Conservation (phyloP, 2,329 filamentous ascomycete genomes). For the Cercospora berteroae region DNA sequence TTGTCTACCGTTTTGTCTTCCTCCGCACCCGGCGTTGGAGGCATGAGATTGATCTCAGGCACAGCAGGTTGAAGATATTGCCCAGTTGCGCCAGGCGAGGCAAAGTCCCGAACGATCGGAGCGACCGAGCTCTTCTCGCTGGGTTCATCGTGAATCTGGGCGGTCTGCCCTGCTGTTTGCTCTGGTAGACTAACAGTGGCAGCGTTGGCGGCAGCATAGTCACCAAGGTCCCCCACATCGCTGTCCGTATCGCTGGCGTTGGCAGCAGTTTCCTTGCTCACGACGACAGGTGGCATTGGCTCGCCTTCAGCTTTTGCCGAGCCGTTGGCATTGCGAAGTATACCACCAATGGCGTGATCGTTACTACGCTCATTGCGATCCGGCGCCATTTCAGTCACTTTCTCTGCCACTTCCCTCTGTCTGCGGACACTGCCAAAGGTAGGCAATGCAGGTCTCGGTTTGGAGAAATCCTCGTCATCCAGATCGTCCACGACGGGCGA, state of each 20-base stretch:
- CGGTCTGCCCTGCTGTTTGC: slow-evolving; percentile 7
- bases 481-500: slow-evolving; percentile 38
- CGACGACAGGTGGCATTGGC: slow-evolving; percentile 68
- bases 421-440: slow-evolving; percentile 67
- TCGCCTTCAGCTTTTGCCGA: slow-evolving; percentile 50
- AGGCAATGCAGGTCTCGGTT: slow-evolving; percentile 69
- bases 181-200: slow-evolving; percentile 16
- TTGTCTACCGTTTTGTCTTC: slow-evolving; percentile 24
- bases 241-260: slow-evolving; percentile 51
- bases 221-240: slow-evolving; percentile 9
- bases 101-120: slow-evolving; percentile 29
- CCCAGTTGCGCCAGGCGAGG: slow-evolving; percentile 11
- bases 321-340: slow-evolving; percentile 55
- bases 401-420: slow-evolving; percentile 51
- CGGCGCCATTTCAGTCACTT: slow-evolving; percentile 48
- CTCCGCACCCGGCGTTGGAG: slow-evolving; percentile 38
- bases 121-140: slow-evolving; percentile 11
- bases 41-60: slow-evolving; percentile 37
- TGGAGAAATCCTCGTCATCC: slow-evolving; percentile 67
- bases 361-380: slow-evolving; percentile 54
- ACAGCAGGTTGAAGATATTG: slow-evolving; percentile 22
- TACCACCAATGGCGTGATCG: slow-evolving; percentile 58
- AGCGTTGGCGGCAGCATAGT: slow-evolving; percentile 5
- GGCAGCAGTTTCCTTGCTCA: slow-evolving; percentile 64
- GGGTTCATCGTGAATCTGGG: slow-evolving; percentile 5